These are phyloP conservation scores for Inga oerstediana DNA, from an alignment of 306 rosid species.

Conservation along the genomic window DNA sequence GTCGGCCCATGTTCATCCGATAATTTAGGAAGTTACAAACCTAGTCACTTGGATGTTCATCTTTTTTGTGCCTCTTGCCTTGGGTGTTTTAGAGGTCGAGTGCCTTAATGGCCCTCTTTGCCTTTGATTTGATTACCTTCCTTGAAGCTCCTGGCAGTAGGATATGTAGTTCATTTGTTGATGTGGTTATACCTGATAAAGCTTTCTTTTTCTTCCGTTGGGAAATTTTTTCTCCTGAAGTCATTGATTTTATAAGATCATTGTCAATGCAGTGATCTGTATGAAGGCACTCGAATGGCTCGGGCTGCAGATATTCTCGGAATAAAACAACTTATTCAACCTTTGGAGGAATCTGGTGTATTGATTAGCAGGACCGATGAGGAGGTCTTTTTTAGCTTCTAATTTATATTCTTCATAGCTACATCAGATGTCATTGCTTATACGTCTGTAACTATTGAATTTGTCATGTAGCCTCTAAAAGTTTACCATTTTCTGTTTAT, in stretches of 20 bases:
- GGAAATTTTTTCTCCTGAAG: not conserved
- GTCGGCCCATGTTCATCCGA: no score
- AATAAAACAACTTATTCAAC: constrained; percentile 74
- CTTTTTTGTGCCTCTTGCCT: not conserved
- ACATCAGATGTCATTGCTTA: not conserved
- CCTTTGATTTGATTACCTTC: not conserved
- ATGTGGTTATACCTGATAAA: constrained; percentile 21
- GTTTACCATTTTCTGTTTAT: constrained; percentile 30
- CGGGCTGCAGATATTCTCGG: constrained; percentile 63
- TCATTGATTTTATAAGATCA: constrained; percentile 31
- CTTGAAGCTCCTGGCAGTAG: not conserved
- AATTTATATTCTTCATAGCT: not conserved
- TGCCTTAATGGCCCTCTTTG: not conserved
- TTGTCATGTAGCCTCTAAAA: constrained; percentile 19
- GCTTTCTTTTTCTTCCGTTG: not conserved
- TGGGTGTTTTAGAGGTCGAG: not conserved
- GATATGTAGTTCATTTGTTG: constrained; percentile 15
- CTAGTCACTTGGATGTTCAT: not conserved
- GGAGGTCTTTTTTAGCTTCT: constrained; percentile 55
- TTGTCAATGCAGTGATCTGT: constrained; percentile 66
- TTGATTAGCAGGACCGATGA: constrained; percentile 81
- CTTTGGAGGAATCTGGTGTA: constrained; percentile 76
- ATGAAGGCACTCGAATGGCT: constrained; percentile 97
- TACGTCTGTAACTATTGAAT: constrained; percentile 3
- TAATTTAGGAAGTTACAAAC: no score